Base-by-base conservation (phyloP, 1,284 basidiomycete species). In the Xerocomus minutiporus region DNA sequence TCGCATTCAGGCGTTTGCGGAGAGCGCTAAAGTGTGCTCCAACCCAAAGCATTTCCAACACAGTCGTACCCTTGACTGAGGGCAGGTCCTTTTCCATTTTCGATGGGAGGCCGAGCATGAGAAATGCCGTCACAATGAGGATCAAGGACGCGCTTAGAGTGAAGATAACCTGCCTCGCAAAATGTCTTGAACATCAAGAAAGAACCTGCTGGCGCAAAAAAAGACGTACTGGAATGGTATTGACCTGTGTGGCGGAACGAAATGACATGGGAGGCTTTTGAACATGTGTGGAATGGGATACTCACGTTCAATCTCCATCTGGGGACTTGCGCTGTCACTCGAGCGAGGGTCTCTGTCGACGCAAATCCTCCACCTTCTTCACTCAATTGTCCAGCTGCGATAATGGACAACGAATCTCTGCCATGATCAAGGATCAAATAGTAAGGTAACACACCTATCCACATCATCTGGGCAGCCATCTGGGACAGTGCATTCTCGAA, bases 301-400 rank as follows among this genome's bases (percentile, higher is more conserved):
- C 47, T 40, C 29, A 48, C 47, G 20, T 48, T 48, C 47, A 48
- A 48, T 32, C 47, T 48, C 47, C 47, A 48, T 34, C 47, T 25
- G 7, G 20, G 29, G 5, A 41, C 29, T 31, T 26, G 29, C 9
- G 41, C 38, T 25, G 29, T 40, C 9, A 41, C 38, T n/a, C 35
- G 1, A 20, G 36, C n/a, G 26, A 48, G 13, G 8, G 4, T 38
- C 11, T 17, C 8, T 28, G 36, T 20, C 4, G 11, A 17, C 12
- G 17, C 12, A 23, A 48, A 40, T 7, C 47, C 47, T 13, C 29
- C 29, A 13, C 9, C 20, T 11, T 40, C 25, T 25, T 40, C 47
- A 11, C 38, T 6, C 3, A 32, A 9, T 40, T 48, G 38, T 9
- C 38, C 13, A 23, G 28, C 36, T 40, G 38, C 17, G 17, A 20